Conservation (phyloP, 2,329 filamentous ascomycete genomes). For the Aspergillus awamori region DNA sequence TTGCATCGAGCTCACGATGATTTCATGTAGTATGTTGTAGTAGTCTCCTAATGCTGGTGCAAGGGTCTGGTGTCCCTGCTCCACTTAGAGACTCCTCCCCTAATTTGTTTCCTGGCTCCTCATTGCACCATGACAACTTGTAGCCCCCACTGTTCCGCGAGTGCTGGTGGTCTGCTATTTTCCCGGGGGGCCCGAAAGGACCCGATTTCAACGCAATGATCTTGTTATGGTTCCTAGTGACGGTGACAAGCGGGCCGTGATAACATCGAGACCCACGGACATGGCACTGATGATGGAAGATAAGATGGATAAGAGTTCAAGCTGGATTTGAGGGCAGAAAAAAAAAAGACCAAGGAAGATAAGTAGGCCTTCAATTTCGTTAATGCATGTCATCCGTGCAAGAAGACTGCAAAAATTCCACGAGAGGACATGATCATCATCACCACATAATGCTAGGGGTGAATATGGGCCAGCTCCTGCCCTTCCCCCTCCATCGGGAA, state of each 20-base stretch:
- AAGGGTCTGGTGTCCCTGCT: neutral
- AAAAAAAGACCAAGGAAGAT: neutral
- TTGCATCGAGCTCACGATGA: neutral
- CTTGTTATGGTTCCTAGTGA: neutral
- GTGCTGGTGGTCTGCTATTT: neutral
- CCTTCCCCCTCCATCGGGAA: neutral
- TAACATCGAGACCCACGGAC: neutral
- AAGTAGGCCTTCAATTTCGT: neutral
- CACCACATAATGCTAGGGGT: no score
- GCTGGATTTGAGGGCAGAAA: neutral
- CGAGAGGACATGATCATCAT: no score
- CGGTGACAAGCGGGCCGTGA: neutral
- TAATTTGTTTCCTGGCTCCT: neutral
- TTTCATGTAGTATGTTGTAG: neutral
- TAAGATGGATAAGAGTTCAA: neutral
- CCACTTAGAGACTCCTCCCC: neutral
- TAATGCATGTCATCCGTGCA: neutral
- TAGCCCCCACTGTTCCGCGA: neutral
- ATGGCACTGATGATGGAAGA: neutral
- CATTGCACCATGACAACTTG: neutral
- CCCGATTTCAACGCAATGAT: neutral
- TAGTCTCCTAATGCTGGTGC: neutral
- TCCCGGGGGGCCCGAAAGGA: neutral
- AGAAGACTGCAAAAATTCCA: neutral
- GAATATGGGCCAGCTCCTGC: no score